phyloP scores from a whole-genome alignment of 129 eudicot species.

The Saussurea involucrata region DNA sequence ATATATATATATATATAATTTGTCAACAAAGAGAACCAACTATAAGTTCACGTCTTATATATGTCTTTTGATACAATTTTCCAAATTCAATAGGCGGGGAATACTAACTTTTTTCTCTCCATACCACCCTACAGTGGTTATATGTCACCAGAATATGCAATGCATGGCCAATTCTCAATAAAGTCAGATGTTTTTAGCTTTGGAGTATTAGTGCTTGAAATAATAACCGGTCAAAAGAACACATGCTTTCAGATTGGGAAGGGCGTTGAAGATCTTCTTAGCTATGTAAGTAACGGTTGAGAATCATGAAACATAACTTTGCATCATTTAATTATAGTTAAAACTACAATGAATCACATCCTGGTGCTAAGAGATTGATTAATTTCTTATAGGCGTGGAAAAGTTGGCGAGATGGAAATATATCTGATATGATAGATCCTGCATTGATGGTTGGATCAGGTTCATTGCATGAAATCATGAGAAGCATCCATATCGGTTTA shows the following conservation, averaged over 20 bases:
- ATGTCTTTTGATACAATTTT: background rate
- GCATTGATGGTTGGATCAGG: background rate
- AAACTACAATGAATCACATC: background rate
- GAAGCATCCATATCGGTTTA: constrained; percentile 23
- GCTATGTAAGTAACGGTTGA: constrained; percentile 10
- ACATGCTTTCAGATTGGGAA: background rate
- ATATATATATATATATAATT: too few relatives aligned
- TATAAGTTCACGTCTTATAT: background rate
- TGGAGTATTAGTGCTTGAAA: constrained; percentile 23
- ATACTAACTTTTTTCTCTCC: background rate
- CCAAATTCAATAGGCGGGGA: background rate
- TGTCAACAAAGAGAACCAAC: background rate
- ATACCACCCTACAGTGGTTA: constrained; percentile 23
- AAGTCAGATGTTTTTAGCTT: constrained; percentile 31
- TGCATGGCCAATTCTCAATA: constrained; percentile 18
- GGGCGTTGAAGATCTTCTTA: constrained; percentile 1
- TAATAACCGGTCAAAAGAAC: constrained; percentile 18
- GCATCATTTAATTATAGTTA: background rate
- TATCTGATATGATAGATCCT: background rate
- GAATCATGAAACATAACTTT: background rate
- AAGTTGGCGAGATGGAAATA: too few relatives aligned
- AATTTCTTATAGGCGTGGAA: too few relatives aligned
- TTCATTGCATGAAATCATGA: constrained; percentile 6
- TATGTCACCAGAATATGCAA: constrained; percentile 35
- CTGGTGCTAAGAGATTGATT: background rate